Base-by-base conservation (phyloP, 345 rosid genomes). In the Pistacia vera region DNA sequence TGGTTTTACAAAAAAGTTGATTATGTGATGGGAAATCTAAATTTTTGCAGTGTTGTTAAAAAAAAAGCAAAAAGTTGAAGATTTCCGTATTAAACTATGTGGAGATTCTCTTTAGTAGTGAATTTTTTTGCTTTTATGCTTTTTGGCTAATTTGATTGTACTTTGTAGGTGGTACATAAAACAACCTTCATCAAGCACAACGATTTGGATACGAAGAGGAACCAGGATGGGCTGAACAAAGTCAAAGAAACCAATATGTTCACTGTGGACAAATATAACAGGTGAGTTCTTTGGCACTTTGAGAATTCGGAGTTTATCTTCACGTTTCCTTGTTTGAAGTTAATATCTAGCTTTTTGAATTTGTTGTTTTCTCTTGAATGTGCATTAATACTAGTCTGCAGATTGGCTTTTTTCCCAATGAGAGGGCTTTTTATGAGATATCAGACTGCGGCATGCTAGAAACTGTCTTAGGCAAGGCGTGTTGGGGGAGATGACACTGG, bases 401-500 rank as follows among this genome's bases (percentile, higher is more conserved):
- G 98, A 88, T 95, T 75, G 94, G 96, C 17, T 90, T 86, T 81
- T 93, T 95, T 73, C 94, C 91, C 17, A 79, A 86, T 62, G 94
- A 88, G 85, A 90, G 78, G 87, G 98, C 99, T 11, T 95, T 88
- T 85, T 82, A 94, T 93, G 73, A 85, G 97, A 75, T 95, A 95
- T 83, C 98, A 87, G 77, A 90, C 96, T 2, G 98, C 77, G 97
- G 97, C 74, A 93, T 95, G 97, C 78, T 93, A 68, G 98, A 95
- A 74, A 86, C 86, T 0, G 92, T 90, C 1, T 71, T 93, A 90
- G 99, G 83, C 91, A 90, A 83, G 98, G 99, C 14, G 98, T 93
- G 68, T 86, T 93, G 1, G 99, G 99, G 63, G 98, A 82, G 97
- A 95, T 81, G 99, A 95, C 81, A 93, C 88, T n/a, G 99, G 88